These are phyloP conservation scores for Cerioporus squamosus DNA, from an alignment of 1,284 basidiomycete species.

Conservation along the genomic window DNA sequence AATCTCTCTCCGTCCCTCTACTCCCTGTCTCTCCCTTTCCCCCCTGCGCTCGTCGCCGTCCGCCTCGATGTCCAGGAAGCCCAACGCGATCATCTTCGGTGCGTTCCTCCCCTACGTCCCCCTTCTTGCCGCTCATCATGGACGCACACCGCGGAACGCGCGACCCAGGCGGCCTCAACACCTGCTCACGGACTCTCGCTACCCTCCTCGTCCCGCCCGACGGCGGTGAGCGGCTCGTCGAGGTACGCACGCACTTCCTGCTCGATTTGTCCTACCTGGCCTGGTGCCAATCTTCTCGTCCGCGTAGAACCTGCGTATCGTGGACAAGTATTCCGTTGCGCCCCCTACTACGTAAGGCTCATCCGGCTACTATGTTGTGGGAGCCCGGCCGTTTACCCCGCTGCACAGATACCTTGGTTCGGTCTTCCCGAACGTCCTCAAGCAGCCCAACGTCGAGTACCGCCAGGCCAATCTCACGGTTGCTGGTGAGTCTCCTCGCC, in stretches of 20 bases:
- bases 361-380: constrained; percentile 3
- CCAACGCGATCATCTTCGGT: constrained; percentile 85
- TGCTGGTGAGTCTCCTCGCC: constrained; percentile 48
- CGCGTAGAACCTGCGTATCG: constrained; percentile 71
- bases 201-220: constrained; percentile 63
- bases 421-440: constrained; percentile 72
- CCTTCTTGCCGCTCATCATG: constrained; percentile 8
- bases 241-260: constrained; percentile 54
- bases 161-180: constrained; percentile 73
- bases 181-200: constrained; percentile 71
- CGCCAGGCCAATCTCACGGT: constrained; percentile 82
- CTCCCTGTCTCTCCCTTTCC: constrained; percentile 11
- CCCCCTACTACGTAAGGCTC: constrained; percentile 83
- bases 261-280: neutral
- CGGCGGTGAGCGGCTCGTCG: constrained; percentile 66
- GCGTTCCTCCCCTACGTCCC: constrained; percentile 30
- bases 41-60: constrained; percentile 9
- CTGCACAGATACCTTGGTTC: constrained; percentile 74
- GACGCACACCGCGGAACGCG: constrained; percentile 18
- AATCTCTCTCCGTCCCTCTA: constrained; percentile 8
- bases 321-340: constrained; percentile 84
- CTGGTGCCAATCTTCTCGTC: constrained; percentile 2
- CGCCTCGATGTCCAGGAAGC: constrained; percentile 51
- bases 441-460: constrained; percentile 76
- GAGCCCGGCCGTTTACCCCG: constrained; percentile 11